Base-by-base conservation (phyloP, 1,284 basidiomycete species). In the Ceraceosorus guamensis region DNA sequence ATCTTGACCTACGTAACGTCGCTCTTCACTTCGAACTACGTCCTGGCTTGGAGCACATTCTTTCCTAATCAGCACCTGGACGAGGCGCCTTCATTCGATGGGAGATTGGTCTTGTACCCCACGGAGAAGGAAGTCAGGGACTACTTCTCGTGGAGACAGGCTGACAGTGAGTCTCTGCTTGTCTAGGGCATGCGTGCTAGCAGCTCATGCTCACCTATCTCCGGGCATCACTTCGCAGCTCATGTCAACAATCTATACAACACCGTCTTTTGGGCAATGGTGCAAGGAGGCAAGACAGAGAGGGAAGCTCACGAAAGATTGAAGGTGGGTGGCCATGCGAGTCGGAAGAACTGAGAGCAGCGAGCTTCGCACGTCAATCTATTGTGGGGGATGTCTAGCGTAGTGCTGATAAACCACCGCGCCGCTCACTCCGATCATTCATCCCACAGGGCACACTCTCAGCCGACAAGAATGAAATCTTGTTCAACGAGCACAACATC, bases 241-340 rank as follows among this genome's bases (percentile, higher is more conserved):
- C 95, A 98, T 76, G 89, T 98, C 76, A 98, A 98, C 77, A 98
- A 97, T 73, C 80, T 98, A 24, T 93, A 98, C 80, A 98, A 98
- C 71, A 97, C 95, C 0, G 81, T 81, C 0, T 98, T 97, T 76
- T 98, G 93, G 95, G 87, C 91, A 0, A 81, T 98, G 7, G 85
- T 97, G 0, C 84, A 88, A 45, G 81, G 87, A 66, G 88, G 85
- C 6, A 87, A 85, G 0, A 79, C 86, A 71, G 86, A 84, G 0
- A 85, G 87, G 1, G 81, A 84, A 3, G n/a, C n/a, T n/a, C n/a
- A n/a, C n/a, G n/a, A n/a, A n/a, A n/a, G n/a, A n/a, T n/a, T n/a
- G n/a, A n/a, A n/a, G n/a, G n/a, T n/a, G n/a, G n/a, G n/a, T n/a
- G n/a, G n/a, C n/a, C n/a, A n/a, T n/a, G n/a, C n/a, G n/a, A n/a